Conservation (phyloP, 2,329 filamentous ascomycete species). For the Pestalotiopsis sp. region DNA sequence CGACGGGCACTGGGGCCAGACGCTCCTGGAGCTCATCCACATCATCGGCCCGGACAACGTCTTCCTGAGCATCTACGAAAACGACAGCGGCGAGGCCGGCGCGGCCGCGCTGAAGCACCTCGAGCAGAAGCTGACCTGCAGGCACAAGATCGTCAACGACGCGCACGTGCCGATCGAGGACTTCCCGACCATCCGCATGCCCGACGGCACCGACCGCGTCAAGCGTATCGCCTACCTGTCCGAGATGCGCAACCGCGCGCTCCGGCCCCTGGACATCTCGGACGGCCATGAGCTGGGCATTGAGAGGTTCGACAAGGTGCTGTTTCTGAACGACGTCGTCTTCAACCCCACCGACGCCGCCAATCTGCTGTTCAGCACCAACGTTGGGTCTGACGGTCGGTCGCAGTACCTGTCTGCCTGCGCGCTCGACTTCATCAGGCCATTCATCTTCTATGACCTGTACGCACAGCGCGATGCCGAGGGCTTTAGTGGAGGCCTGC, state of each 20-base stretch:
- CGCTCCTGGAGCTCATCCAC: conserved; percentile 63
- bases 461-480: conserved; percentile 72
- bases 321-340: conserved; percentile 71
- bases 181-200: conserved; percentile 63
- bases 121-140: conserved; percentile 45
- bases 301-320: conserved; percentile 55
- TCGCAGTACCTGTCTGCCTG: conserved; percentile 69
- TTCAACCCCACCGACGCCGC: conserved; percentile 54
- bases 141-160: conserved; percentile 60
- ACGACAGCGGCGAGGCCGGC: conserved; percentile 63
- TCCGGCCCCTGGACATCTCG: conserved; percentile 62
- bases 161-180: conserved; percentile 57
- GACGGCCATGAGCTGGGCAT: conserved; percentile 33
- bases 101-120: conserved; percentile 57
- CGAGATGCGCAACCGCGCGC: conserved; percentile 71
- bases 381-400: conserved; percentile 52
- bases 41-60: conserved; percentile 69
- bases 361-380: conserved; percentile 65
- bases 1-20: conserved; percentile 64
- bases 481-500: conserved; percentile 64
- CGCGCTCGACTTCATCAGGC: conserved; percentile 70
- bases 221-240: conserved; percentile 77
- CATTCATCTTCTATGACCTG: conserved; percentile 73
- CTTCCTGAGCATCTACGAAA: conserved; percentile 75
- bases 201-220: conserved; percentile 63